Percentiles rank a stretch among this genome's conserved stretches.
phyloP scores from a whole-genome alignment of 768 basidiomycete species.

The Lactifluus subvellereus region DNA sequence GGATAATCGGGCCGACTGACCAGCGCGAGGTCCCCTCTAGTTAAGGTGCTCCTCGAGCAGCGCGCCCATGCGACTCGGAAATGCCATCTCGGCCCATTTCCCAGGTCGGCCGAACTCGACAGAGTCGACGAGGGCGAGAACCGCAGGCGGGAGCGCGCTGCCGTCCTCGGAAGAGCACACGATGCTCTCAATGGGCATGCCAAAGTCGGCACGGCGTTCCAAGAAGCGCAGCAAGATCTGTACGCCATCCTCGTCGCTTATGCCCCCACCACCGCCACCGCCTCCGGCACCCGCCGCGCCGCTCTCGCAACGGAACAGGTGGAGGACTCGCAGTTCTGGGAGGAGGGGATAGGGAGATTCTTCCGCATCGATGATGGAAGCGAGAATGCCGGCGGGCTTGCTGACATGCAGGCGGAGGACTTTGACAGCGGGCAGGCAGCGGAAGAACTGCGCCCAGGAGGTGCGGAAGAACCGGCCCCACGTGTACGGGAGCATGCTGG shows the following conservation, averaged over 20 bases:
- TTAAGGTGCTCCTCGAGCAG: constrained; percentile 16
- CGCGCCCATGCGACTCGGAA: constrained; percentile 11
- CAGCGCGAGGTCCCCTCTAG: background rate
- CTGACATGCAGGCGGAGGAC: constrained; percentile 4
- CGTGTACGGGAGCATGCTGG: background rate
- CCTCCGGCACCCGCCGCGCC: background rate
- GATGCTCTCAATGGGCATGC: constrained; percentile 5
- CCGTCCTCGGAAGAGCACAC: background rate
- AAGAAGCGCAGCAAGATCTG: constrained; percentile 2
- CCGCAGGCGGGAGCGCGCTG: background rate
- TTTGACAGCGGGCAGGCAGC: background rate
- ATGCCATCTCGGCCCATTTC: background rate
- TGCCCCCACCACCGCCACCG: background rate
- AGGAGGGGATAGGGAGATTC: background rate
- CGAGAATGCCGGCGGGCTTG: background rate
- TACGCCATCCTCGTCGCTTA: background rate
- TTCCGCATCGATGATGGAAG: background rate
- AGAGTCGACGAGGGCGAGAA: background rate
- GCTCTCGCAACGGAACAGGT: constrained; percentile 3
- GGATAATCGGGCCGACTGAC: background rate
- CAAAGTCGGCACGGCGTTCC: constrained; percentile 1
- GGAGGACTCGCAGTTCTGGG: background rate
- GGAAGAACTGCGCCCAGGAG: constrained; percentile 7
- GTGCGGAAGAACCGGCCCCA: constrained; percentile 15
- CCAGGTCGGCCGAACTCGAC: background rate